Evolutionary conservation across 768 basidiomycete genomes (phyloP), one percentile per base, ranked within the genome.

Genomic region (Hygrocybe coccinea): DNA sequence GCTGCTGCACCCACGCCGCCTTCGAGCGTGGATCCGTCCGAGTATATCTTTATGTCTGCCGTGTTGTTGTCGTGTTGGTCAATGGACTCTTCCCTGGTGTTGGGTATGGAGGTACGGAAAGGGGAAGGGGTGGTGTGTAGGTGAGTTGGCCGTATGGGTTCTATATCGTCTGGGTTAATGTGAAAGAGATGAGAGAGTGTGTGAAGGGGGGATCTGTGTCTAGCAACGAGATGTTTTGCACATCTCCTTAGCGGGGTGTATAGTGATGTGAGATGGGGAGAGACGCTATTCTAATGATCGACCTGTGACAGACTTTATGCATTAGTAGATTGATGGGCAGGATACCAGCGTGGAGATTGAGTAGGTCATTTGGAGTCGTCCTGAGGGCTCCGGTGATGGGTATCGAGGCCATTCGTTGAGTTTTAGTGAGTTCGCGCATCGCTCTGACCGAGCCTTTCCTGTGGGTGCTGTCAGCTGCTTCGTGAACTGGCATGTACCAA

Each of bases 351-450:
- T 68, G 62, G 2, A 54, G 56, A n/a, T 67, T 57, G 0, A 69
- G 41, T 6, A 60, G 11, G 47, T 67, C 65, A 2, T 45, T 61
- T 3, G 62, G 33, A 2, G 61, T 58, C 2, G 62, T 38, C 1
- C 56, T 21, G 39, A 64, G 34, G 1, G 60, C 63, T 11, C 63
- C 66, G 0, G 73, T 74, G 41, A 61, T 57, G 3, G 36, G 12
- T 12, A 62, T 25, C 0, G 60, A 54, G 12, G 52, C 56, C 2
- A 15, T 29, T 2, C 59, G 22, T 36, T 59, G 60, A 1, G 59
- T 41, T 9, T n/a, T 39, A 2, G 37, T 56, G 2, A 59, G 46
- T 19, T 55, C 34, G 17, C 50, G 39, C 0, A 52, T 24, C 4
- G 47, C 35, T 7, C 22, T 21, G 5, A 41, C 24, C 1, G 50